These are phyloP conservation scores for Echites panduratus DNA, from an alignment of 257 asterid genomes.

Conservation along the genomic window DNA sequence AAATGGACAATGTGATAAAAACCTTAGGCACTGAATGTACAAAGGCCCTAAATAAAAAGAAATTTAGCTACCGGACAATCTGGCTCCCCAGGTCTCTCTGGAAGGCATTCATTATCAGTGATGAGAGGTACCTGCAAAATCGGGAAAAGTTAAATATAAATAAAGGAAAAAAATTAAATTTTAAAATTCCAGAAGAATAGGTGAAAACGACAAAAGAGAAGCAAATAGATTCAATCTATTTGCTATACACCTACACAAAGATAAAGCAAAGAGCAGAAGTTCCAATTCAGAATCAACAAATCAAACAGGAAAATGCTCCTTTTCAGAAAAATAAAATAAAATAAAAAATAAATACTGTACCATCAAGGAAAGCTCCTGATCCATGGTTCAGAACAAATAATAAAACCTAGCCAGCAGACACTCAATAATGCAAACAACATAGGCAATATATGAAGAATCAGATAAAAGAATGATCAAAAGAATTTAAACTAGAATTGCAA, in stretches of 20 bases:
- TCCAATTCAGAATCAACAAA: not conserved
- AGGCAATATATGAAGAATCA: not conserved
- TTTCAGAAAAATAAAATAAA: no score
- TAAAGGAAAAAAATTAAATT: conserved; percentile 3
- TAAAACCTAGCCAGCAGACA: not conserved
- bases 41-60: not conserved
- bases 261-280: not conserved
- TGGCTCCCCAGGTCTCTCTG: conserved; percentile 84
- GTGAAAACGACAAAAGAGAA: not conserved
- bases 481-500: conserved; percentile 1
- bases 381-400: not conserved
- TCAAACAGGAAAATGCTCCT: not conserved
- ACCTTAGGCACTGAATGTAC: not conserved
- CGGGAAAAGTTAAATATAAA: conserved; percentile 1
- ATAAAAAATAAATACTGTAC: not conserved
- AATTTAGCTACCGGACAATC: conserved; percentile 83
- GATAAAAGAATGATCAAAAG: not conserved
- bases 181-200: not conserved
- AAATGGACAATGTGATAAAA: not conserved
- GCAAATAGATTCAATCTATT: not conserved
- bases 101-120: conserved; percentile 56
- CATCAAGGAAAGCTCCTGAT: not conserved
- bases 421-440: not conserved
- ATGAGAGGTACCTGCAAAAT: conserved; percentile 58
- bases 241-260: not conserved